Evolutionary conservation across 2,329 filamentous ascomycete genomes (phyloP).

Genomic region (Ascochyta viciae-villosae): DNA sequence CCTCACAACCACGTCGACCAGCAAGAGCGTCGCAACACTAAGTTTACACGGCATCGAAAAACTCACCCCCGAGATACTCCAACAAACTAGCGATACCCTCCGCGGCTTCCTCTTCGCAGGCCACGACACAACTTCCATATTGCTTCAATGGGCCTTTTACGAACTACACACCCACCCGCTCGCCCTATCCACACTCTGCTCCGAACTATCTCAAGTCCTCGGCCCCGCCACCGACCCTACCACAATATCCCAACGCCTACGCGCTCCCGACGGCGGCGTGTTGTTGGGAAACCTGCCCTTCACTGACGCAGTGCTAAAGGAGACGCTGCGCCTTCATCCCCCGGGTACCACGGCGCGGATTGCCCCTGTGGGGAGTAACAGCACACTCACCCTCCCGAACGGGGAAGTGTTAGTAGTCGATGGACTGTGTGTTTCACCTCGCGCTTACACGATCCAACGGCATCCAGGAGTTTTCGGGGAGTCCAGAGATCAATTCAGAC

Average conservation of each 20-base stretch:
- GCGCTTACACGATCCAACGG: conserved; percentile 26
- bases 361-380: conserved; percentile 18
- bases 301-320: conserved; percentile 52
- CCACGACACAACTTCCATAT: conserved; percentile 41
- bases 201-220: conserved; percentile 1
- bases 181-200: conserved; percentile 2
- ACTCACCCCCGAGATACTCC: conserved; percentile 34
- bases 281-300: conserved; percentile 50
- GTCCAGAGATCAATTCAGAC: conserved; percentile 31
- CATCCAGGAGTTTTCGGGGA: conserved; percentile 25
- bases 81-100: conserved; percentile 41
- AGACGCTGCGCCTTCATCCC: conserved; percentile 53
- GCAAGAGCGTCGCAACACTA: conserved; percentile 24
- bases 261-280: neutral
- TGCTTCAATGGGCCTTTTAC: conserved; percentile 35
- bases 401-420: conserved; percentile 20
- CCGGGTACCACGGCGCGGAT: conserved; percentile 27
- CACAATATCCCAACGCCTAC: neutral
- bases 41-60: conserved; percentile 18
- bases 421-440: conserved; percentile 17
- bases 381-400: conserved; percentile 16
- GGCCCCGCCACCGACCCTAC: neutral
- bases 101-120: conserved; percentile 48
- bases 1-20: neutral
- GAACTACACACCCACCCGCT: conserved; percentile 30